phyloP scores from a whole-genome alignment of 2,329 filamentous ascomycete genomes.

The Alternaria alternata region DNA sequence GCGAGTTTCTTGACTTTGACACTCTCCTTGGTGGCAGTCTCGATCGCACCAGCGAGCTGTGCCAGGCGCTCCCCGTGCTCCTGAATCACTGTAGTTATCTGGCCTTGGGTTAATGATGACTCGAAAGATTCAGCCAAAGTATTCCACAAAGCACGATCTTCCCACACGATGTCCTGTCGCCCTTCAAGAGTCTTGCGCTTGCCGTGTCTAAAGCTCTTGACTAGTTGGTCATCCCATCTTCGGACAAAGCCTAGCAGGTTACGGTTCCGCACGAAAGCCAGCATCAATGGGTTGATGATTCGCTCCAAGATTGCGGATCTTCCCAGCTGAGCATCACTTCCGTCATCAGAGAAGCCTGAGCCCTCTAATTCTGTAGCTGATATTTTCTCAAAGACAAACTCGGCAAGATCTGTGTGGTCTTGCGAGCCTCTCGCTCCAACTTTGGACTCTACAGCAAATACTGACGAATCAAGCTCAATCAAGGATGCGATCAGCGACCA shows the following conservation, averaged over 20 bases:
- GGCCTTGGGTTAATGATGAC: conserved; percentile 42
- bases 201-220: conserved; percentile 23
- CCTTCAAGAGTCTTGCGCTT: conserved; percentile 30
- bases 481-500: conserved; percentile 47
- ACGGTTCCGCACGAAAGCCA: conserved; percentile 45
- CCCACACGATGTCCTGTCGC: conserved; percentile 38
- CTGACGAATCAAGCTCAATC: conserved; percentile 41
- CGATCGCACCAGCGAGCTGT: conserved; percentile 21
- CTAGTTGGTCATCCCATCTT: conserved; percentile 47
- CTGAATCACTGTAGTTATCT: conserved; percentile 42
- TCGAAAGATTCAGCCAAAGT: conserved; percentile 40
- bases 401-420: conserved; percentile 35
- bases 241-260: conserved; percentile 46
- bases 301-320: conserved; percentile 17
- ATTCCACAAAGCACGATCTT: conserved; percentile 32
- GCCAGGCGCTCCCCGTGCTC: conserved; percentile 37
- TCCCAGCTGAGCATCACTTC: not conserved
- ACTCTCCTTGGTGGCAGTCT: conserved; percentile 17
- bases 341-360: conserved; percentile 12
- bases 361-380: conserved; percentile 29
- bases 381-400: conserved; percentile 42
- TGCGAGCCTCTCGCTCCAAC: conserved; percentile 15
- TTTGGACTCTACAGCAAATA: conserved; percentile 41
- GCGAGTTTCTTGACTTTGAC: conserved; percentile 32
- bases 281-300: conserved; percentile 45